Percentiles rank a stretch among this genome's conserved stretches.
These are phyloP conservation scores for Candida tetrigidarum DNA, from an alignment of 1,139 yeast genomes.

Conservation along the genomic window DNA sequence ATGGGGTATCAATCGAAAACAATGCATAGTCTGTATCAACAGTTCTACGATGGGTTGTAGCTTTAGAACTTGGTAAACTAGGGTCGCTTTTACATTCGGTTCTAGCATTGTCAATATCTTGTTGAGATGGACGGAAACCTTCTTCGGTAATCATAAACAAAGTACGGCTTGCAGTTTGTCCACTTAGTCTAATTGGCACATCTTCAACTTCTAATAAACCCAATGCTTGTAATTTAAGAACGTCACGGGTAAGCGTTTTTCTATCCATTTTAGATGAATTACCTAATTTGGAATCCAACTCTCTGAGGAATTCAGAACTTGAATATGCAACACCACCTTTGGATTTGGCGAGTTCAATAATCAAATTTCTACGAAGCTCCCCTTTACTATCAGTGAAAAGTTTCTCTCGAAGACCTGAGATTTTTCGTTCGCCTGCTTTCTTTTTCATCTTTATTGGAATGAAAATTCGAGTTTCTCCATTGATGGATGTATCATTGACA, in stretches of 20 bases:
- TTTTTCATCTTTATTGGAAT: not conserved
- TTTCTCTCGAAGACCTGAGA: not conserved
- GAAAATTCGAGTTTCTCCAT: not conserved
- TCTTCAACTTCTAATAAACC: slow-evolving; percentile 33
- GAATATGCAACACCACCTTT: slow-evolving; percentile 49
- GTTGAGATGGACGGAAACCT: slow-evolving; percentile 30
- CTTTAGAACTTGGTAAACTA: not conserved
- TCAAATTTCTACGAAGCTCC: slow-evolving; percentile 35
- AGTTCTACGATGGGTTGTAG: slow-evolving; percentile 21
- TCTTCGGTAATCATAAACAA: slow-evolving; percentile 37
- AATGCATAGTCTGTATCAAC: slow-evolving; percentile 38
- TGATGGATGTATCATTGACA: not conserved
- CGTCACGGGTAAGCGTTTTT: slow-evolving; percentile 52
- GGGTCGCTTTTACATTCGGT: slow-evolving; percentile 22
- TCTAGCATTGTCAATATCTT: slow-evolving; percentile 29
- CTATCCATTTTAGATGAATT: slow-evolving; percentile 42
- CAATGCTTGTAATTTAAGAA: slow-evolving; percentile 28
- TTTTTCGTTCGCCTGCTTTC: not conserved
- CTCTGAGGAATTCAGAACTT: slow-evolving; percentile 36
- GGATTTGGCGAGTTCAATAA: slow-evolving; percentile 40
- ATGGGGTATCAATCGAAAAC: slow-evolving; percentile 20
- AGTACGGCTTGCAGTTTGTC: slow-evolving; percentile 34
- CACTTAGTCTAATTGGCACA: slow-evolving; percentile 31
- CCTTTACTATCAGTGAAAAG: slow-evolving; percentile 23
- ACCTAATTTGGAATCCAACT: slow-evolving; percentile 39